phyloP scores from a whole-genome alignment of 1,284 basidiomycete genomes.

The Macrocystidia cucumis region DNA sequence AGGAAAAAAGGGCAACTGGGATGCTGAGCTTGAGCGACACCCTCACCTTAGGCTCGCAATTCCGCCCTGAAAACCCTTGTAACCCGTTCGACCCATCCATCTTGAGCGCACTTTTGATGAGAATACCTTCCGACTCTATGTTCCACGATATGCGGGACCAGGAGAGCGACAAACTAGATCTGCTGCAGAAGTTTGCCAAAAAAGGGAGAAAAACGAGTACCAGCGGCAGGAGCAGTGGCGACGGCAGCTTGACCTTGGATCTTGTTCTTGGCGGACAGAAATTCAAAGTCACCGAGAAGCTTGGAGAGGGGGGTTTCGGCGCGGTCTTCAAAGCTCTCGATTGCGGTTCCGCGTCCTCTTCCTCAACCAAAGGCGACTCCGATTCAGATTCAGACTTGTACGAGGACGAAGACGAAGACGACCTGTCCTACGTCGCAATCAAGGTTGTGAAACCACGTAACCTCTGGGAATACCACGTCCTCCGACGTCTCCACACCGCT shows the following conservation, averaged over 20 bases:
- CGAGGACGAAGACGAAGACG: conserved; percentile 52
- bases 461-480: conserved; percentile 90
- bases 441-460: conserved; percentile 90
- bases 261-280: conserved; percentile 50
- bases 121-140: conserved; percentile 55
- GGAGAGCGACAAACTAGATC: conserved; percentile 54
- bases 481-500: conserved; percentile 69
- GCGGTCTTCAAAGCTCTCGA: conserved; percentile 83
- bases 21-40: conserved; percentile 57
- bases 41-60: conserved; percentile 49
- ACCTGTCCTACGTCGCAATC: conserved; percentile 68
- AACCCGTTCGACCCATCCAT: conserved; percentile 77
- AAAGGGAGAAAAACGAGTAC: conserved; percentile 42
- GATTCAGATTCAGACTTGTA: conserved; percentile 48
- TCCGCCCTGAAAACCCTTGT: conserved; percentile 80
- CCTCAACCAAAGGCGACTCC: too few species aligned
- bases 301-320: conserved; percentile 97
- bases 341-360: conserved; percentile 30
- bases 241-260: conserved; percentile 33
- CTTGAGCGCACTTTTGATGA: conserved; percentile 58
- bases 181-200: conserved; percentile 62
- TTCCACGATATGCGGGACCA: conserved; percentile 58
- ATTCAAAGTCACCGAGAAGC: conserved; percentile 75
- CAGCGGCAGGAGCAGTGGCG: conserved; percentile 32
- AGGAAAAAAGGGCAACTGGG: conserved; percentile 54